Evolutionary conservation across 2,329 filamentous ascomycete genomes (phyloP).

Genomic region (Pseudocercospora fuligena): DNA sequence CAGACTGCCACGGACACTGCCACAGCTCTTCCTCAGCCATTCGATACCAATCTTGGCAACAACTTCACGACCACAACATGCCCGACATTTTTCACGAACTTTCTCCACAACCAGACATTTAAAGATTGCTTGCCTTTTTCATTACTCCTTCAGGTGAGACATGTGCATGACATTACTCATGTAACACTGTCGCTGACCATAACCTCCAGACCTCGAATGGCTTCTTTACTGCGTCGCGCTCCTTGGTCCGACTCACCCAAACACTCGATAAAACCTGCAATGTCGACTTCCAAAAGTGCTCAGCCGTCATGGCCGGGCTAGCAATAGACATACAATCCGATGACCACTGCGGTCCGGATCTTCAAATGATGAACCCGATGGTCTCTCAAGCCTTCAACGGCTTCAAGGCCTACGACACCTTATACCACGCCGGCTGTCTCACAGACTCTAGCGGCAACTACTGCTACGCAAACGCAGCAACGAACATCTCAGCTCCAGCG

Average conservation of each 20-base stretch:
- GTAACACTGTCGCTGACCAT: neutral
- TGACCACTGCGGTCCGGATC: conserved; percentile 74
- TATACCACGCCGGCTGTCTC: conserved; percentile 83
- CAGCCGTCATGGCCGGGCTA: conserved; percentile 65
- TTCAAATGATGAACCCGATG: conserved; percentile 66
- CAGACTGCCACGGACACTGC: conserved; percentile 30
- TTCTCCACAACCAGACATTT: conserved; percentile 71
- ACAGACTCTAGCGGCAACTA: conserved; percentile 62
- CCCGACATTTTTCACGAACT: conserved; percentile 68
- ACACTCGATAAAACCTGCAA: conserved; percentile 80
- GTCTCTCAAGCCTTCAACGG: conserved; percentile 77
- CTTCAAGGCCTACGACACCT: conserved; percentile 73
- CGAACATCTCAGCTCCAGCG: conserved; percentile 70
- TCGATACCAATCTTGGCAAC: conserved; percentile 55
- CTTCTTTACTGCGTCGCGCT: conserved; percentile 80
- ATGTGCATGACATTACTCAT: neutral
- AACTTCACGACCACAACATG: conserved; percentile 62
- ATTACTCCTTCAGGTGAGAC: conserved; percentile 74
- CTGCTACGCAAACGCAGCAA: conserved; percentile 83
- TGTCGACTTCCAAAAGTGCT: conserved; percentile 69
- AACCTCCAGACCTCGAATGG: conserved; percentile 71
- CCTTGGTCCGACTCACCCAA: conserved; percentile 72
- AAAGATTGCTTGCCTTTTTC: conserved; percentile 81
- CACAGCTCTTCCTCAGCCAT: conserved; percentile 47
- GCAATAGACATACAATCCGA: conserved; percentile 67